phyloP scores from a whole-genome alignment of 2,329 filamentous ascomycete genomes.

The Colletotrichum eremochloae region DNA sequence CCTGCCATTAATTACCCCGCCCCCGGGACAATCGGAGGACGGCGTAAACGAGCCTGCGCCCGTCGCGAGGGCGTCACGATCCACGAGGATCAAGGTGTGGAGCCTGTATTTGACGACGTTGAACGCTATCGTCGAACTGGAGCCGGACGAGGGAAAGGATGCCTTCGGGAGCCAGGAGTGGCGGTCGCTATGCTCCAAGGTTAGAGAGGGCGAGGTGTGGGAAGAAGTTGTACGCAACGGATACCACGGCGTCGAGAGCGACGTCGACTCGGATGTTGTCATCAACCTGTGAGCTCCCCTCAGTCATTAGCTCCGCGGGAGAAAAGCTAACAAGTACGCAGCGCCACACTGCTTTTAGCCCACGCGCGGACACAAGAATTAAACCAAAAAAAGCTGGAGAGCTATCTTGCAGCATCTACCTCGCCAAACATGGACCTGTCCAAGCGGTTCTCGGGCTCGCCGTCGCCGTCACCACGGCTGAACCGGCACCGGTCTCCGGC shows the following conservation, averaged over 20 bases:
- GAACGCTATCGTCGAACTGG: constrained; percentile 90
- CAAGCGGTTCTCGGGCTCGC: constrained; percentile 68
- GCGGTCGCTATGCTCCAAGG: constrained; percentile 84
- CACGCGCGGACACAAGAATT: constrained; percentile 86
- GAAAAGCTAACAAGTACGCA: constrained; percentile 53
- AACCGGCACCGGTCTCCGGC: constrained; percentile 60
- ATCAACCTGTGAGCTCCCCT: constrained; percentile 77
- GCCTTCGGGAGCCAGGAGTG: constrained; percentile 89
- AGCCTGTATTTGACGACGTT: constrained; percentile 94
- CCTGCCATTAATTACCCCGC: constrained; percentile 81
- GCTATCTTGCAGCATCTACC: constrained; percentile 84
- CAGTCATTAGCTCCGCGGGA: neutral
- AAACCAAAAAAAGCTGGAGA: constrained; percentile 90
- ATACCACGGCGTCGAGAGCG: constrained; percentile 88
- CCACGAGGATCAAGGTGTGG: constrained; percentile 94
- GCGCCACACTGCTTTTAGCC: constrained; percentile 89
- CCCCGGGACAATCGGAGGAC: constrained; percentile 61
- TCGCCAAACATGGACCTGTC: constrained; percentile 80
- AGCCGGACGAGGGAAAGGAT: constrained; percentile 89
- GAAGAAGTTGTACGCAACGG: constrained; percentile 90
- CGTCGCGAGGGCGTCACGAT: constrained; percentile 82
- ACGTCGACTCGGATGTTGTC: constrained; percentile 94
- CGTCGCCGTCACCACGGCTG: constrained; percentile 53
- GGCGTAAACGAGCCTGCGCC: constrained; percentile 72
- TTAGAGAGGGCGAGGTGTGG: constrained; percentile 93